Percentiles rank a stretch among this genome's conserved stretches.
Conservation (phyloP, 2,329 filamentous ascomycete genomes). For the Talaromyces sp. region DNA sequence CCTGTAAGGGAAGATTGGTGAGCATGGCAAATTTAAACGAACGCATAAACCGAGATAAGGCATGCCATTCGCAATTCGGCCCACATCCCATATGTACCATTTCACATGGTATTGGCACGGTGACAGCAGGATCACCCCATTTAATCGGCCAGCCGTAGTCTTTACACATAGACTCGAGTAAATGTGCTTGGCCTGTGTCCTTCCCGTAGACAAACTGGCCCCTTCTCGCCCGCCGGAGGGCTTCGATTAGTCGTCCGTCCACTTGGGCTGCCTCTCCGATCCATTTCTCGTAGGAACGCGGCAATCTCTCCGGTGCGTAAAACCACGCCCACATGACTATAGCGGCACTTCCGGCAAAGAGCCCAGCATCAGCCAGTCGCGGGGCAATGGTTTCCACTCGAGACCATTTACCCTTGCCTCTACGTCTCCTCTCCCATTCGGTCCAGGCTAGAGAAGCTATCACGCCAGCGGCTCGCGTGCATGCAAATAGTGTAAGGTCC, state of each 20-base stretch:
- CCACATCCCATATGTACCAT: constrained; percentile 77
- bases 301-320: constrained; percentile 66
- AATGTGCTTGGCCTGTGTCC: constrained; percentile 63
- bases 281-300: constrained; percentile 72
- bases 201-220: constrained; percentile 66
- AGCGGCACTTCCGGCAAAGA: constrained; percentile 68
- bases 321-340: constrained; percentile 89
- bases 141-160: constrained; percentile 64
- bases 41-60: constrained; percentile 59
- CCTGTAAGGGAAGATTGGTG: constrained; percentile 70
- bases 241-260: constrained; percentile 67
- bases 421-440: constrained; percentile 38
- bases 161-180: constrained; percentile 66
- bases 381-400: constrained; percentile 39
- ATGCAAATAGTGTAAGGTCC: constrained; percentile 75
- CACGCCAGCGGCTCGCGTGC: constrained; percentile 67
- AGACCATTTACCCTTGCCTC: constrained; percentile 25
- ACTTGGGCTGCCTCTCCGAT: constrained; percentile 71
- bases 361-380: constrained; percentile 56
- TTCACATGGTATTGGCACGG: constrained; percentile 72
- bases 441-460: constrained; percentile 62
- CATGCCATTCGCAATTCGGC: constrained; percentile 66
- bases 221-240: constrained; percentile 61
- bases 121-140: constrained; percentile 67
- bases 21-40: constrained; percentile 70